These are phyloP conservation scores for Paraphoma chrysanthemicola DNA, from an alignment of 2,329 filamentous ascomycete species.

Conservation along the genomic window DNA sequence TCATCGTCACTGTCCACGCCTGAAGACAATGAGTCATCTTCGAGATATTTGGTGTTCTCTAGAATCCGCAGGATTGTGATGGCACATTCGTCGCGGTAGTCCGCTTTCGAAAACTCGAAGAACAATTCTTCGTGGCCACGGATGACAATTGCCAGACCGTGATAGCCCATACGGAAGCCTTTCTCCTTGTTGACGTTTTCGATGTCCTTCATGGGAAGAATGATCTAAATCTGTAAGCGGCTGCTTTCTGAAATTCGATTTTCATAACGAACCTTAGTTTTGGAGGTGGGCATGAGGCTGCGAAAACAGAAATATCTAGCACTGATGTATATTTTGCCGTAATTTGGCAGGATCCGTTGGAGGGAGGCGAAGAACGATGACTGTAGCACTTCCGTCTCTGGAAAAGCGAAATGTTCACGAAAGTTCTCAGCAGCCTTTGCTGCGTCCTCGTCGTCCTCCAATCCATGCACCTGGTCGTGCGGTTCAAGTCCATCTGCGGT, in stretches of 20 bases:
- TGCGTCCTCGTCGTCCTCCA: constrained; percentile 63
- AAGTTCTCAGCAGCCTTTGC: constrained; percentile 71
- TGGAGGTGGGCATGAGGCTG: constrained; percentile 84
- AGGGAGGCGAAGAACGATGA: constrained; percentile 93
- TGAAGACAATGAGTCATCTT: constrained; percentile 71
- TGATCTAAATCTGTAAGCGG: constrained; percentile 57
- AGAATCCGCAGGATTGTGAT: constrained; percentile 80
- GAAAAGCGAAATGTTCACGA: constrained; percentile 88
- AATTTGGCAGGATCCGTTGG: constrained; percentile 87
- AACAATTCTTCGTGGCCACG: constrained; percentile 94
- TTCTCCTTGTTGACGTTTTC: constrained; percentile 95
- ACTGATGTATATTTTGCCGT: constrained; percentile 96
- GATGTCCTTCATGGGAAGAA: constrained; percentile 87
- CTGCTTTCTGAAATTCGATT: constrained; percentile 6
- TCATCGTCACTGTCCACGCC: constrained; percentile 76
- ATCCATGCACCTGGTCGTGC: constrained; percentile 67
- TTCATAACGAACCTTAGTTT: constrained; percentile 69
- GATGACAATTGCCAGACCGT: constrained; percentile 90
- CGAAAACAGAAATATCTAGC: constrained; percentile 90
- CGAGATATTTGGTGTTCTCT: constrained; percentile 73
- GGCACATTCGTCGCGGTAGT: constrained; percentile 85
- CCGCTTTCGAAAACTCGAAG: constrained; percentile 84
- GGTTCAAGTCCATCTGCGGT: constrained; percentile 70
- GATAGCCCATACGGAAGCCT: constrained; percentile 90
- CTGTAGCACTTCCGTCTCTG: constrained; percentile 79